Conservation (phyloP, 108 stramenopile genomes). For the Mediolabrus comicus region DNA sequence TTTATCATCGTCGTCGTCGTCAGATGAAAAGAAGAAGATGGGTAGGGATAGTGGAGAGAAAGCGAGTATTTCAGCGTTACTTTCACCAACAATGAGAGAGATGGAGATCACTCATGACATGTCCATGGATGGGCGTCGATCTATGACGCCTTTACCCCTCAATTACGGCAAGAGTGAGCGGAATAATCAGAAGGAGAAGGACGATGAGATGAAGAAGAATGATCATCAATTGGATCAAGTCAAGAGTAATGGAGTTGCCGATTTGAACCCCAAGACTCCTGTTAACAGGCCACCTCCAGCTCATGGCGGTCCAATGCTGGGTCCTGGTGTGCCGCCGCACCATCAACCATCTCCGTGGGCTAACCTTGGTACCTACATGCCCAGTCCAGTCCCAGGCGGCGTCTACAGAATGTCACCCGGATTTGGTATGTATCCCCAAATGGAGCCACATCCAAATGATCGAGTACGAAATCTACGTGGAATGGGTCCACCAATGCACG, state of each 20-base stretch:
- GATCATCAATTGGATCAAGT: neutral
- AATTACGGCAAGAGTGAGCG: constrained; percentile 40
- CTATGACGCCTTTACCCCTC: constrained; percentile 71
- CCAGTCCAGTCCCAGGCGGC: constrained; percentile 36
- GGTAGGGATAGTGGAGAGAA: constrained; percentile 33
- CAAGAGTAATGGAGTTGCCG: neutral
- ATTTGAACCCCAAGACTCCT: neutral
- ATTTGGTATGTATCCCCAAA: constrained; percentile 25
- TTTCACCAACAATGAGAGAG: constrained; percentile 53
- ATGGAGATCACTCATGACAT: constrained; percentile 29
- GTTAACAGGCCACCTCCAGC: neutral
- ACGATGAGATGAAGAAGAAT: neutral
- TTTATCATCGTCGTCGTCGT: constrained; percentile 53
- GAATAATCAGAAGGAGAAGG: neutral
- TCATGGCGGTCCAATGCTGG: neutral
- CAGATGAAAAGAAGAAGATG: constrained; percentile 51
- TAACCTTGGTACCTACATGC: constrained; percentile 17
- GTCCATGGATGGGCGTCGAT: constrained; percentile 47
- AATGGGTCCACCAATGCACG: constrained; percentile 53
- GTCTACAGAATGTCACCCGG: constrained; percentile 32
- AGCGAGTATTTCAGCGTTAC: constrained; percentile 55
- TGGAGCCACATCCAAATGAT: constrained; percentile 42
- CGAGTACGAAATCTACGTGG: constrained; percentile 84
- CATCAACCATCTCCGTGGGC: constrained; percentile 15
- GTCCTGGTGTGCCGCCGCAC: neutral